Base-by-base conservation (phyloP, 768 basidiomycete genomes). In the Nidularia pulvinata region DNA sequence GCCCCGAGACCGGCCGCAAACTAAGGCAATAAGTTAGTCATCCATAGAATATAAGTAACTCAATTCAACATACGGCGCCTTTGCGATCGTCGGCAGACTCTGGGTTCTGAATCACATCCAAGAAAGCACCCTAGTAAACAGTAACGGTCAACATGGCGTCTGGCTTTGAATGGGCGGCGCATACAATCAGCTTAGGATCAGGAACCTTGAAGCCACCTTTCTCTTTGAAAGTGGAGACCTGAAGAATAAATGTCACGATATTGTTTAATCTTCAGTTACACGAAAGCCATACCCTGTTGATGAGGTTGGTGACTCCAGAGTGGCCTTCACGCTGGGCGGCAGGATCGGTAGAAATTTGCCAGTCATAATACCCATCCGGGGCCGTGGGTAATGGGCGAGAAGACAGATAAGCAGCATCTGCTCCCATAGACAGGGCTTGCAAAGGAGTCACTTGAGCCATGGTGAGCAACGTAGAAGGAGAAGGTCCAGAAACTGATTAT, bases 361-460 rank as follows among this genome's bases (percentile, higher is more conserved):
- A 73, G 56, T 78, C 74, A 58, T 81, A 81, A 49, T 70, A 71
- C 6, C 78, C 78, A 54, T 76, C 75, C 4, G 73, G 73, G 4
- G 78, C 71, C 35, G 55, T 58, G 6, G 79, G 79, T 1, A 69
- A 62, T 25, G 71, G 60, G 7, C 78, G 68, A 6, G 59, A 59
- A 6, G 71, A 63, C 36, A 78, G 72, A 54, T 74, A 66, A 30
- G 60, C 58, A 7, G 66, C 59, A 53, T 78, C 76, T 1, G 35
- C 34, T n/a, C 37, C 50, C 6, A 39, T 14, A n/a, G 34, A 25
- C 19, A 51, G 16, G 16, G 34, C 51, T 13, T 48, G 16, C 13
- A 9, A 22, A 52, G 46, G 46, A n/a, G 13, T 47, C 11, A 47
- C 22, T 11, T 11, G 11, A 16, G 46, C 13, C 46, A 47, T 47